Percentiles rank a stretch among this genome's conserved stretches.
phyloP scores from a whole-genome alignment of 202 grass and related monocot species.

The Dendrocalamus latiflorus region DNA sequence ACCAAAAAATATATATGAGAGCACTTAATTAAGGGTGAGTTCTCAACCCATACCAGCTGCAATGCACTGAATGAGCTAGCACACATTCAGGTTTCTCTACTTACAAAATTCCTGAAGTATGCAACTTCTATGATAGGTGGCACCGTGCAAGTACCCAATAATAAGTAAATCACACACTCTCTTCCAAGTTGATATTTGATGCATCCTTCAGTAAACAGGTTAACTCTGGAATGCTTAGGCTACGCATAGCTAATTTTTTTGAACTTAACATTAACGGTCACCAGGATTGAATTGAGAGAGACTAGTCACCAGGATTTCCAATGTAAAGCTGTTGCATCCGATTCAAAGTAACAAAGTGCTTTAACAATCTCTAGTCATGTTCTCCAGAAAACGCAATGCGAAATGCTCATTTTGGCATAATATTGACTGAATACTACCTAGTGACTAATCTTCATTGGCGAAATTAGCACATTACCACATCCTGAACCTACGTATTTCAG shows the following conservation, averaged over 20 bases:
- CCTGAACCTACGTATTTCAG: not conserved
- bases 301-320: not conserved
- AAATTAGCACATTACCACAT: not conserved
- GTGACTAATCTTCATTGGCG: not conserved
- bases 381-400: not conserved
- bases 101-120: not conserved
- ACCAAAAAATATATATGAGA: no score
- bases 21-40: no score
- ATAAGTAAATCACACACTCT: not conserved
- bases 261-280: not conserved
- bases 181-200: not conserved
- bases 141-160: no score
- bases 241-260: not conserved
- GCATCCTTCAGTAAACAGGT: not conserved
- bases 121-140: not conserved
- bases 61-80: not conserved
- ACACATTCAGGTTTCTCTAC: not conserved
- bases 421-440: not conserved
- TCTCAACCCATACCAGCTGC: no score
- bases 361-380: not conserved
- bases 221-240: not conserved
- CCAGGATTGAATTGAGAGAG: not conserved
- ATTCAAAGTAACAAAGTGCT: not conserved
- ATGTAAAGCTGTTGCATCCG: not conserved
- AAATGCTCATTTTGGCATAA: not conserved